A percentile compares a stretch with the other conserved stretches of the same genome.
phyloP scores from a whole-genome alignment of 169 alveolate species.

The Sarcocystis neurona region DNA sequence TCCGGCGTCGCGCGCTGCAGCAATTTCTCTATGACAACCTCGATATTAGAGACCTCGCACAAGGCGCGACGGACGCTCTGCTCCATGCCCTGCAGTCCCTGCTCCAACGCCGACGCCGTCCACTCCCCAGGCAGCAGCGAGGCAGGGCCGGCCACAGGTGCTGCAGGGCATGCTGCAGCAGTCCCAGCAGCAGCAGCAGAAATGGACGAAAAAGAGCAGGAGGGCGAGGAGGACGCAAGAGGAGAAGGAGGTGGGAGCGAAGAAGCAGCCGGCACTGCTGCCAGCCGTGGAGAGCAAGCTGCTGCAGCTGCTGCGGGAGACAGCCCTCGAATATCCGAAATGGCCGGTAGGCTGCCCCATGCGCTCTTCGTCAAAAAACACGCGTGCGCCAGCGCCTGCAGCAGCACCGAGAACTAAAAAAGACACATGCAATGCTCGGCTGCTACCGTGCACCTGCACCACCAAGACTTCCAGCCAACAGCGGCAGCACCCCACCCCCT shows the following conservation, averaged over 20 bases:
- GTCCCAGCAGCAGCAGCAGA: not conserved
- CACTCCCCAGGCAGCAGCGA: not conserved
- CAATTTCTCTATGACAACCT: conserved; percentile 85
- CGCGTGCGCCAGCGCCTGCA: conserved; percentile 78
- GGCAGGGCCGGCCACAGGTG: not conserved
- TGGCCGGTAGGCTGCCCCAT: conserved; percentile 29
- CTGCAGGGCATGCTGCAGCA: not conserved
- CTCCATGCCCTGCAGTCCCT: conserved; percentile 75
- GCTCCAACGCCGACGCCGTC: conserved; percentile 35
- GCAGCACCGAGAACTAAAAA: too few relatives aligned
- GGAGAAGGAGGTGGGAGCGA: not conserved
- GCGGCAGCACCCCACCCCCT: too few relatives aligned
- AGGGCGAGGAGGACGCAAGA: not conserved
- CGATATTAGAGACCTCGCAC: conserved; percentile 92
- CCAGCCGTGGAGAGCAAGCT: not conserved
- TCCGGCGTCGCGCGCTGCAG: conserved; percentile 77
- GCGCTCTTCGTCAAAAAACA: conserved; percentile 74
- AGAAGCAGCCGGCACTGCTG: too few relatives aligned
- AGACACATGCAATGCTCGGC: too few relatives aligned
- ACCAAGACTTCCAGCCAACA: too few relatives aligned
- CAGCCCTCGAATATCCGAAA: conserved; percentile 36
- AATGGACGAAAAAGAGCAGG: not conserved
- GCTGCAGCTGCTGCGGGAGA: not conserved
- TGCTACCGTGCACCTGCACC: too few relatives aligned
- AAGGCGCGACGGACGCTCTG: conserved; percentile 85